Percentiles rank a stretch among this genome's conserved stretches.
Conservation (phyloP, 2,329 filamentous ascomycete genomes). For the Xylaria sp. region DNA sequence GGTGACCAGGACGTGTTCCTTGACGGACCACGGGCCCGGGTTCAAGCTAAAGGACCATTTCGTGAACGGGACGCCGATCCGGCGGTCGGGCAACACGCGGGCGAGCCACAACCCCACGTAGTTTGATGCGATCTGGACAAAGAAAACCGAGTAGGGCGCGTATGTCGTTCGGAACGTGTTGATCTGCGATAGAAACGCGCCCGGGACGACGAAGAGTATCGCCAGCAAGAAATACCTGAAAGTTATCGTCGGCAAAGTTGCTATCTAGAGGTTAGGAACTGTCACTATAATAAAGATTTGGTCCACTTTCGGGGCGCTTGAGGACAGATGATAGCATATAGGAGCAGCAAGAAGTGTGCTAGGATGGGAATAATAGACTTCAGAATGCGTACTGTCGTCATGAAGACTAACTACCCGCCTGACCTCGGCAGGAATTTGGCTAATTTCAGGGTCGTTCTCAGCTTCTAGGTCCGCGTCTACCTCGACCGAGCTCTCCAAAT, state of each 20-base stretch:
- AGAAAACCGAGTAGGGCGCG: conserved; percentile 69
- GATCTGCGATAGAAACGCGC: conserved; percentile 67
- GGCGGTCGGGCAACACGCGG: conserved; percentile 59
- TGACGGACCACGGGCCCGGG: conserved; percentile 65
- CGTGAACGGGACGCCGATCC: conserved; percentile 59
- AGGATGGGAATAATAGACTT: not conserved
- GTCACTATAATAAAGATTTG: not conserved
- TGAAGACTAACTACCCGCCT: conserved; percentile 66
- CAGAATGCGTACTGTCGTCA: conserved; percentile 56
- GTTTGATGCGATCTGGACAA: conserved; percentile 68
- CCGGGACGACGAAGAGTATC: conserved; percentile 65
- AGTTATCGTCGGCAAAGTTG: conserved; percentile 64
- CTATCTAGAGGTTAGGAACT: conserved; percentile 17
- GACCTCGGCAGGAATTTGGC: conserved; percentile 64
- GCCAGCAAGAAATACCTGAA: conserved; percentile 69
- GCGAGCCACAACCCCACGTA: conserved; percentile 65
- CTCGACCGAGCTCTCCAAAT: conserved; percentile 41
- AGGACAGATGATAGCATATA: too few relatives aligned
- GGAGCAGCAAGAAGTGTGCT: not conserved
- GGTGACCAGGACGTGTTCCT: conserved; percentile 67
- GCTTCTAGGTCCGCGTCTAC: conserved; percentile 45
- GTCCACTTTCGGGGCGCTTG: not conserved
- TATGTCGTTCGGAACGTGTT: conserved; percentile 66
- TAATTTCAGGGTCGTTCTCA: conserved; percentile 62
- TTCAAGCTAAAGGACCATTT: conserved; percentile 63